phyloP scores from a whole-genome alignment of 1,284 basidiomycete species.

The Amylostereum chailletii region DNA sequence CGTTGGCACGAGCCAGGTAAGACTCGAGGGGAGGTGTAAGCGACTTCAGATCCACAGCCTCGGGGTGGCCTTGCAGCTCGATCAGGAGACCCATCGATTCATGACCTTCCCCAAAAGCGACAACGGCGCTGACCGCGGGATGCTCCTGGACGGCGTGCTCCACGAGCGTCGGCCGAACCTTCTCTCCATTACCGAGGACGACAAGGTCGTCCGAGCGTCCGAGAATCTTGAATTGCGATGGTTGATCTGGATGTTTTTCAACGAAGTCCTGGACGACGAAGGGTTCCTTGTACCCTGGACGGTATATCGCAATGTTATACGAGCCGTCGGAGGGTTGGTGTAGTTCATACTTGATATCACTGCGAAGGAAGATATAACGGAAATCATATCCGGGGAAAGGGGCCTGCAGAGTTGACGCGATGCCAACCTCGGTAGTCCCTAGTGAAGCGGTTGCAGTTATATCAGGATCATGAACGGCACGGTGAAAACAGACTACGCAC shows the following conservation, averaged over 20 bases:
- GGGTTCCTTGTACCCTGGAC: slow-evolving; percentile 24
- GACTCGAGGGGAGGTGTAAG: slow-evolving; percentile 7
- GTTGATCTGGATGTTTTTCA: slow-evolving; percentile 19
- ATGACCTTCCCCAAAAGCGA: slow-evolving; percentile 28
- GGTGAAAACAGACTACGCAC: slow-evolving; percentile 12
- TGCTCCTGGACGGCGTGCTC: slow-evolving; percentile 24
- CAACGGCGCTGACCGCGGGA: slow-evolving; percentile 24
- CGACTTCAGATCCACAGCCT: slow-evolving; percentile 1
- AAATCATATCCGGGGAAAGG: slow-evolving; percentile 24
- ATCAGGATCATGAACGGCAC: background rate
- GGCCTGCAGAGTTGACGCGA: slow-evolving; percentile 25
- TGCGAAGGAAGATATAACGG: slow-evolving; percentile 26
- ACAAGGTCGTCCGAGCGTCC: slow-evolving; percentile 28
- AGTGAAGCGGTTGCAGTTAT: background rate
- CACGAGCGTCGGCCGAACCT: slow-evolving; percentile 23
- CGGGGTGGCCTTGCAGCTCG: slow-evolving; percentile 15
- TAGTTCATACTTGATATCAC: slow-evolving; percentile 21
- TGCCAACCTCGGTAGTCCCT: slow-evolving; percentile 28
- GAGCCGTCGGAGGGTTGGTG: slow-evolving; percentile 16
- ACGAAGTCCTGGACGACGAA: slow-evolving; percentile 29
- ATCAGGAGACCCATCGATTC: slow-evolving; percentile 25
- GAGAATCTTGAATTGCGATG: slow-evolving; percentile 16
- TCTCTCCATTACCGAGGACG: slow-evolving; percentile 29
- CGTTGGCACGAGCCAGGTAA: slow-evolving; percentile 24
- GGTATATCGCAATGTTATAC: slow-evolving; percentile 21